These are phyloP conservation scores for Narthecium ossifragum DNA, from an alignment of 106 monocot genomes.

Conservation along the genomic window DNA sequence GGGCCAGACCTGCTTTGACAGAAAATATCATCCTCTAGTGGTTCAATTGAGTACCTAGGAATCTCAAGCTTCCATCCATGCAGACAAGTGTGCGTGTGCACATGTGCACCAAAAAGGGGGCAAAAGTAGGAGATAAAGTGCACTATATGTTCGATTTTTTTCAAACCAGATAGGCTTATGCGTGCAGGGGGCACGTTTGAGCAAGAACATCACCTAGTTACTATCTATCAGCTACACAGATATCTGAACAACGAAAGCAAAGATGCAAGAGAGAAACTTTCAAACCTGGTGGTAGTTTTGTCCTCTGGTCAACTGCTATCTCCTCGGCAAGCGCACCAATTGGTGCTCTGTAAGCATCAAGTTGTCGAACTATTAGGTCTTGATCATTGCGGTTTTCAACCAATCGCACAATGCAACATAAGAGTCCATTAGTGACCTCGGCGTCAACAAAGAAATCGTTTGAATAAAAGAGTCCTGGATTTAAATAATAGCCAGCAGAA, in stretches of 20 bases:
- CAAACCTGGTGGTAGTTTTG: constrained; percentile 55
- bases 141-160: background rate
- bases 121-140: background rate
- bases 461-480: constrained; percentile 63
- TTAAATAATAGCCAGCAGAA: constrained; percentile 67
- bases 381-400: constrained; percentile 28
- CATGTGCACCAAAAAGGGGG: background rate
- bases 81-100: background rate
- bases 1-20: too few relatives aligned
- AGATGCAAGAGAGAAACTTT: constrained; percentile 2
- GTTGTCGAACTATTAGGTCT: constrained; percentile 41
- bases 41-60: too few relatives aligned
- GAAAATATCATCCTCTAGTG: too few relatives aligned
- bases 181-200: background rate
- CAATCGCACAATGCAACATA: constrained; percentile 37
- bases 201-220: too few relatives aligned
- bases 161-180: background rate
- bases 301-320: constrained; percentile 42
- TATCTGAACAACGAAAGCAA: too few relatives aligned
- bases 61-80: too few relatives aligned
- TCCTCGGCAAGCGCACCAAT: constrained; percentile 30
- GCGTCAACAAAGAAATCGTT: constrained; percentile 47
- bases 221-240: too few relatives aligned
- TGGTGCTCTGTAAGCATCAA: constrained; percentile 51
- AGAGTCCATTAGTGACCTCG: constrained; percentile 65